Percentiles rank a stretch among this genome's conserved stretches.
Conservation (phyloP, 768 basidiomycete genomes). For the Hypsizygus marmoreus region DNA sequence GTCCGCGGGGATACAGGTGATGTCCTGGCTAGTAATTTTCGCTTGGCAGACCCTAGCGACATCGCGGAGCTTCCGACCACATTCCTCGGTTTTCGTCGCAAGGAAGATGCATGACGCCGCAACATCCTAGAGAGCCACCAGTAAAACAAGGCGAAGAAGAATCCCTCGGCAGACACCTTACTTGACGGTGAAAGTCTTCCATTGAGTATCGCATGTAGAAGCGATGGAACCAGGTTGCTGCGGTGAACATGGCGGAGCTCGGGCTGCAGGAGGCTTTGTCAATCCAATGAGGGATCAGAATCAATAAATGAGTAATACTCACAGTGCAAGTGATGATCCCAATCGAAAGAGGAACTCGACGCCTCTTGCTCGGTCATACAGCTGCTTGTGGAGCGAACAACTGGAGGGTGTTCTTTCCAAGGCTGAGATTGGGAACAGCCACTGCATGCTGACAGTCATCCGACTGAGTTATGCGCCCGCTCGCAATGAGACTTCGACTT, state of each 20-base stretch:
- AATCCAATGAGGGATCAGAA: conserved; percentile 15
- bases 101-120: conserved; percentile 87
- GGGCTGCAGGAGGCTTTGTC: conserved; percentile 47
- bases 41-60: conserved; percentile 75
- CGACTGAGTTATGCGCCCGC: too few species aligned
- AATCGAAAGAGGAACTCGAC: conserved; percentile 85
- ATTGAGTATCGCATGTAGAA: conserved; percentile 88
- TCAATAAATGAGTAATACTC: conserved; percentile 34
- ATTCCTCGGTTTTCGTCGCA: conserved; percentile 91
- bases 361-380: conserved; percentile 79
- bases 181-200: conserved; percentile 81
- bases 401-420: conserved; percentile 61
- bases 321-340: conserved; percentile 78
- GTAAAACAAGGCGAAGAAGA: conserved; percentile 11
- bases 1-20: conserved; percentile 58
- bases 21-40: conserved; percentile 61
- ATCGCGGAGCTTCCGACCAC: conserved; percentile 83
- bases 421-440: conserved; percentile 68
- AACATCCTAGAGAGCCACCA: conserved; percentile 56
- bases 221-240: conserved; percentile 88
- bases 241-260: conserved; percentile 80
- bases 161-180: conserved; percentile 30
- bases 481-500: too few species aligned
- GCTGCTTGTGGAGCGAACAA: conserved; percentile 63
- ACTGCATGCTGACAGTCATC: conserved; percentile 49